These are phyloP conservation scores for Malania oleifera DNA, from an alignment of 164 flowering plant genomes.

Conservation along the genomic window DNA sequence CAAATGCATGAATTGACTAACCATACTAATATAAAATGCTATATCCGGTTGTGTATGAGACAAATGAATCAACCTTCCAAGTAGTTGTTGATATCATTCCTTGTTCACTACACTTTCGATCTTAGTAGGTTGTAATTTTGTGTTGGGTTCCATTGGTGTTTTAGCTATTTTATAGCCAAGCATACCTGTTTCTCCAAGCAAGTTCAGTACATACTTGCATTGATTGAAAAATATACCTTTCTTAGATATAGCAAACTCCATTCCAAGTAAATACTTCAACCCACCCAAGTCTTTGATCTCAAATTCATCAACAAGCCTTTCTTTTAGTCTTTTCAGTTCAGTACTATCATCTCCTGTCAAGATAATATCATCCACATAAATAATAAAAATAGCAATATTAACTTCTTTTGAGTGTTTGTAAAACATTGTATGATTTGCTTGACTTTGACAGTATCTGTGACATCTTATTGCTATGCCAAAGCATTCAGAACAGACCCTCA, in stretches of 20 bases:
- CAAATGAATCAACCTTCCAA: background rate
- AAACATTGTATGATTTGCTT: constrained; percentile 1
- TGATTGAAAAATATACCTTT: background rate
- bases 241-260: background rate
- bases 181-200: too few relatives aligned
- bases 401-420: background rate
- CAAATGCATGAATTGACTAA: background rate
- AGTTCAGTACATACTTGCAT: too few relatives aligned
- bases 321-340: background rate
- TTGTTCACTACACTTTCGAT: background rate
- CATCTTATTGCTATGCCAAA: background rate
- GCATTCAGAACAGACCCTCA: background rate
- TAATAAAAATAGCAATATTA: background rate
- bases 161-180: background rate
- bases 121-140: background rate
- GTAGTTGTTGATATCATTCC: background rate
- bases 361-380: background rate
- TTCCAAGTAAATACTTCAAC: background rate
- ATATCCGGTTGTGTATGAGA: background rate
- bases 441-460: background rate
- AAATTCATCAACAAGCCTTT: background rate
- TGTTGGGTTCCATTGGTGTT: background rate
- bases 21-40: background rate
- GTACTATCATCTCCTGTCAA: background rate
- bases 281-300: background rate